Evolutionary conservation across 805 yeast species (phyloP).

Genomic region (Nakazawaea holstii): DNA sequence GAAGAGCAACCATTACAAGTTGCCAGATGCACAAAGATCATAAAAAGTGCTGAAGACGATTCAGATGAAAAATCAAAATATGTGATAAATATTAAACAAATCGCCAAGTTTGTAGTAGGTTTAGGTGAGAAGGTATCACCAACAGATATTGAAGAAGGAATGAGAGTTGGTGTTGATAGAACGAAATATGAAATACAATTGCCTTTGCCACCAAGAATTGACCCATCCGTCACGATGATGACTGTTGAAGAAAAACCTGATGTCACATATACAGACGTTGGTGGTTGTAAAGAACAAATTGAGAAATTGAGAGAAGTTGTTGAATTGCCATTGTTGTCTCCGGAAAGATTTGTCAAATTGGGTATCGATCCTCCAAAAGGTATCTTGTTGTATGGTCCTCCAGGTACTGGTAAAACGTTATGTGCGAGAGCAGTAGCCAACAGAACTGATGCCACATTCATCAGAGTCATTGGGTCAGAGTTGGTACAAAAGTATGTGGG

Average conservation of each 20-base stretch:
- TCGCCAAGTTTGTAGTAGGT: conserved; percentile 96
- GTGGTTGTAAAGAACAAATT: conserved; percentile 98
- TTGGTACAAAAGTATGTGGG: conserved; percentile 98
- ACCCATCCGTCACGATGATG: conserved; percentile 99
- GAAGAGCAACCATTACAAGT: conserved; percentile 97
- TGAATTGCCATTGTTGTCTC: conserved; percentile 87
- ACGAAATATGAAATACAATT: conserved; percentile 94
- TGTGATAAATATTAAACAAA: conserved; percentile 94
- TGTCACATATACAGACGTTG: conserved; percentile 96
- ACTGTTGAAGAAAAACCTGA: conserved; percentile 99
- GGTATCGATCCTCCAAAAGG: conserved; percentile 99
- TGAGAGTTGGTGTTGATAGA: conserved; percentile 99
- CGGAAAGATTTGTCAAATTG: conserved; percentile 92
- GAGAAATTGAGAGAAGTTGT: conserved; percentile 96
- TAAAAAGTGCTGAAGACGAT: conserved; percentile 46
- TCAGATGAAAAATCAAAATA: conserved; percentile 80
- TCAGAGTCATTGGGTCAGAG: conserved; percentile 97
- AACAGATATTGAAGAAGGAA: conserved; percentile 98
- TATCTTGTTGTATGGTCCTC: conserved; percentile 92
- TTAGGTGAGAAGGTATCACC: conserved; percentile 96
- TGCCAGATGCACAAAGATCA: conserved; percentile 97
- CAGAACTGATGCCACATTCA: conserved; percentile 98
- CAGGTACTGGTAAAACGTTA: conserved; percentile 97
- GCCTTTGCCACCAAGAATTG: conserved; percentile 96
- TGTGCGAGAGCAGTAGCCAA: conserved; percentile 99